Conservation (phyloP, 208 protist genomes). For the Leishmania guyanensis region DNA sequence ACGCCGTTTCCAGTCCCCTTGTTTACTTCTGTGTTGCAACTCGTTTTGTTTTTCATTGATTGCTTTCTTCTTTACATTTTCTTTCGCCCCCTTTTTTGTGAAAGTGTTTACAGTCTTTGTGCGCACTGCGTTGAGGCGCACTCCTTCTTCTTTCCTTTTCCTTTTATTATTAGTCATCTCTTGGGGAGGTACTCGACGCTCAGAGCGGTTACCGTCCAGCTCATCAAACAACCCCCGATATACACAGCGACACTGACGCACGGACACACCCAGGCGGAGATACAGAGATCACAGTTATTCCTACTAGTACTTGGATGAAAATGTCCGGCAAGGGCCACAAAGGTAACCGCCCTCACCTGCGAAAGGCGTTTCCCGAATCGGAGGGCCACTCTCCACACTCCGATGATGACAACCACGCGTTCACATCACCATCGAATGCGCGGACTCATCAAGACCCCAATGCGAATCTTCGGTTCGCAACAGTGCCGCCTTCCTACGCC, state of each 20-base stretch:
- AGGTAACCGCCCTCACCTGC: neutral
- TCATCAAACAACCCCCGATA: neutral
- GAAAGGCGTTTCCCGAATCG: constrained; percentile 1
- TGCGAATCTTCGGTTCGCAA: constrained; percentile 2
- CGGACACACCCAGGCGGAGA: neutral
- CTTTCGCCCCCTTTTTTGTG: neutral
- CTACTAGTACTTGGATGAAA: neutral
- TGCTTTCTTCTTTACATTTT: neutral
- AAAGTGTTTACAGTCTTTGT: neutral
- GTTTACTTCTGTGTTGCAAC: neutral
- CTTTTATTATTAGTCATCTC: neutral
- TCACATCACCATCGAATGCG: neutral
- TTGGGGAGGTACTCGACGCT: neutral
- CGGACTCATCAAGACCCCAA: constrained; percentile 1
- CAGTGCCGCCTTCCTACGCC: neutral
- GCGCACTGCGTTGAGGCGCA: neutral
- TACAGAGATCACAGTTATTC: neutral
- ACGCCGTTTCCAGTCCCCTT: neutral
- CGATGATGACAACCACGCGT: neutral
- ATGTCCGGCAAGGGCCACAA: constrained; percentile 16
- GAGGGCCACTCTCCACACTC: neutral
- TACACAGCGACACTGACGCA: neutral
- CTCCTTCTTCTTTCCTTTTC: constrained; percentile 3
- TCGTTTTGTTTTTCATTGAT: neutral
- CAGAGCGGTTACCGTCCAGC: neutral